Base-by-base conservation (phyloP, 1,284 basidiomycete genomes). In the Takashimella koratensis region DNA sequence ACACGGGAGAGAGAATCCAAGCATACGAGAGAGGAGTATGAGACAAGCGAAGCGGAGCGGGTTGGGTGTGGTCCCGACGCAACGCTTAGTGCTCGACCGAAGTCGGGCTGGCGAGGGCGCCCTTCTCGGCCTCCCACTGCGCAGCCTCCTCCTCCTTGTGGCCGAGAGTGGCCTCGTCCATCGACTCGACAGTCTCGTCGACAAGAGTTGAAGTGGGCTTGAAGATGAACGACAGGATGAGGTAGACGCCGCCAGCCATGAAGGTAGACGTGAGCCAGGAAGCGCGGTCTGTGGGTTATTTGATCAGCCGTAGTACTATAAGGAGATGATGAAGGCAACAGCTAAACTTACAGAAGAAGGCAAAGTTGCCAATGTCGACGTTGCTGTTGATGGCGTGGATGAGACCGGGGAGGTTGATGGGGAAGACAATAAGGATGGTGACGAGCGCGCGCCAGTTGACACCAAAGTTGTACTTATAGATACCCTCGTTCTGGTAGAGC, bases 401-500 rank as follows among this genome's bases (percentile, higher is more conserved):
- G 47, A 75, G 59, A 24, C 73, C 73, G 20, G 70, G 70, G 2
- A 73, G 55, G 52, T 75, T 75, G 58, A 72, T 64, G 11, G 68
- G 67, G 1, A 73, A 48, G 45, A 67, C 65, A 40, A 71, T 50
- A 25, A 66, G 26, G 6, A 73, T 57, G 5, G 70, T 67, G 19
- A 59, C 57, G 24, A 63, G 46, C 0, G 73, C 67, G 49, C 73
- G 64, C 71, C 71, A 75, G 61, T 75, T 75, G 54, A 67, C 50
- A 40, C 70, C 68, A 20, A 47, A 58, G 10, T 44, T 48, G 63
- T 73, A 75, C 10, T 54, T 52, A 60, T 75, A 75, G 52, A 75
- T 75, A n/a, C 73, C 73, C 43, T 70, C 57, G 47, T 71, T 71
- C 36, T 67, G 65, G 59, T 75, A 75, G 43, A 75, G 56, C 65